phyloP scores from a whole-genome alignment of 164 flowering plant species.

The Kingdonia uniflora region DNA sequence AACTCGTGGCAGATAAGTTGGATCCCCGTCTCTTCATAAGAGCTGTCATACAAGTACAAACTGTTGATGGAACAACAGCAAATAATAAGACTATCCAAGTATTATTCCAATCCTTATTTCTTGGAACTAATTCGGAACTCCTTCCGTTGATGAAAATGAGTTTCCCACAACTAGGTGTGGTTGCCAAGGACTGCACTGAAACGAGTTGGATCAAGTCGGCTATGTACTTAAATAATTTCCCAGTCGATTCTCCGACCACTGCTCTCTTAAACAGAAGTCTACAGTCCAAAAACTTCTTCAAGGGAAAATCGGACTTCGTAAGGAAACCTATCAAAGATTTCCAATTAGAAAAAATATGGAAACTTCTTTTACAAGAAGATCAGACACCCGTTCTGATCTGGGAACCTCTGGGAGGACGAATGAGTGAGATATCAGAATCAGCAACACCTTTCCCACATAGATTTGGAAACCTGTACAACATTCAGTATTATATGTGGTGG shows the following conservation, averaged over 20 bases:
- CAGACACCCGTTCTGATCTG: background rate
- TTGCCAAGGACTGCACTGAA: background rate
- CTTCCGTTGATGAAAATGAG: constrained; percentile 2
- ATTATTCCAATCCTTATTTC: background rate
- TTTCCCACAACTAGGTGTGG: constrained; percentile 8
- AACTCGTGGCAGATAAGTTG: constrained; percentile 3
- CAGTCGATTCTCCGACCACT: background rate
- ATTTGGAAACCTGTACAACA: constrained; percentile 6
- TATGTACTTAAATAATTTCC: background rate
- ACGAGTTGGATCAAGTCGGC: constrained; percentile 7
- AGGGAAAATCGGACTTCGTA: constrained; percentile 5
- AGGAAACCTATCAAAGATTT: background rate
- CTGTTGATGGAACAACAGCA: background rate
- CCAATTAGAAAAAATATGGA: constrained; percentile 5
- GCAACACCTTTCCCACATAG: constrained; percentile 5
- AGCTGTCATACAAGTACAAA: background rate
- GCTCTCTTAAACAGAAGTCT: constrained; percentile 2
- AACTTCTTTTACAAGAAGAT: background rate
- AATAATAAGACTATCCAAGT: background rate
- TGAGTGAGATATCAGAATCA: constrained; percentile 4
- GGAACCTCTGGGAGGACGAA: constrained; percentile 3
- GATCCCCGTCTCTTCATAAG: background rate
- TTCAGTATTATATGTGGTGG: background rate
- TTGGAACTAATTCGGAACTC: background rate
- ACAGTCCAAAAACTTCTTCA: background rate